These are phyloP conservation scores for Aureobasidium pullulans DNA, from an alignment of 2,329 filamentous ascomycete species.

Conservation along the genomic window DNA sequence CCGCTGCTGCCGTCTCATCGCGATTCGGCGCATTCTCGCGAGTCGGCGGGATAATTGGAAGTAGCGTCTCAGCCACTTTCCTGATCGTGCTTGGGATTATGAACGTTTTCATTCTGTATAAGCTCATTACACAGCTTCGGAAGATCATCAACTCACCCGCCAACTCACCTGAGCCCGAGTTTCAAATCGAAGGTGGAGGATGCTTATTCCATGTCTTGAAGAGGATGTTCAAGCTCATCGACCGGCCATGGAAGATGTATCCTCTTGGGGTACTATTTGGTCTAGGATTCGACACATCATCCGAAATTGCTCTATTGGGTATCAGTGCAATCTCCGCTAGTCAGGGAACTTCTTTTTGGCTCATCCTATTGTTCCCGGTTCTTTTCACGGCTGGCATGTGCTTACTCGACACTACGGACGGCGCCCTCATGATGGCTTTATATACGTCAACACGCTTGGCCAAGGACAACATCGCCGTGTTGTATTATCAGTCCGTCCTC, in stretches of 20 bases:
- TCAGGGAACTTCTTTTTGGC: conserved; percentile 81
- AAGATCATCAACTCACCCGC: conserved; percentile 46
- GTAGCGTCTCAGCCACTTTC: conserved; percentile 75
- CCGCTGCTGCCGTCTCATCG: conserved; percentile 71
- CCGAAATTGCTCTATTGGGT: conserved; percentile 84
- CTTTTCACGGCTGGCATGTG: conserved; percentile 96
- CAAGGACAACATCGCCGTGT: conserved; percentile 74
- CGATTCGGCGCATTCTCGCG: conserved; percentile 73
- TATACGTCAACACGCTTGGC: conserved; percentile 77
- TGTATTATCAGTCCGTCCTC: conserved; percentile 88
- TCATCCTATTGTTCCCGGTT: conserved; percentile 85
- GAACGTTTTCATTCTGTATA: conserved; percentile 79
- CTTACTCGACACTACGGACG: conserved; percentile 83
- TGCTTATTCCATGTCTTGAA: conserved; percentile 66
- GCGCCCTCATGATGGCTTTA: conserved; percentile 88
- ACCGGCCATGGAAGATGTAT: conserved; percentile 90
- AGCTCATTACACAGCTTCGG: conserved; percentile 62
- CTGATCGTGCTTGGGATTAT: conserved; percentile 73
- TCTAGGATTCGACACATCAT: conserved; percentile 90
- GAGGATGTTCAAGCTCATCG: conserved; percentile 65
- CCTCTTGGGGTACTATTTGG: conserved; percentile 80
- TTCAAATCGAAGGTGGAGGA: conserved; percentile 69
- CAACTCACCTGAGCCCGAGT: conserved; percentile 36
- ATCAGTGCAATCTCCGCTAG: conserved; percentile 84
- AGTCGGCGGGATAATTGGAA: conserved; percentile 83